Percentiles rank a stretch among this genome's conserved stretches.
These are phyloP conservation scores for Hypoxylon fuscum DNA, from an alignment of 495 filamentous ascomycete species.

Conservation along the genomic window DNA sequence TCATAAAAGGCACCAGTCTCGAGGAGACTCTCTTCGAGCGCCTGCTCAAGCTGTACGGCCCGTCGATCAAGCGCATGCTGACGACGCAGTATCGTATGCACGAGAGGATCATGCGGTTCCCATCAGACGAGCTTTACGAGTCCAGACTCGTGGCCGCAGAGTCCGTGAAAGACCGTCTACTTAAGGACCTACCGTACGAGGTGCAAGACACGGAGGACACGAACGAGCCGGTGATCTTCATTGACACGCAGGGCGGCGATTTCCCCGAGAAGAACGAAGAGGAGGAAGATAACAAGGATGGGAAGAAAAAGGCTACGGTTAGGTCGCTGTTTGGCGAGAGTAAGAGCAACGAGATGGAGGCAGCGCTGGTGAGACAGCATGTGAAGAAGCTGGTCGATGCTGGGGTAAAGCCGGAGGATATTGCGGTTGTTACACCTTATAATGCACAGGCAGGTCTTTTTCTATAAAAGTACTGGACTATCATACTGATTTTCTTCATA, in stretches of 20 bases:
- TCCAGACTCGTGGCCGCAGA: constrained; percentile 80
- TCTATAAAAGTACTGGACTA: no score
- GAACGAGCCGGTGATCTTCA: constrained; percentile 86
- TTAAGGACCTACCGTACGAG: constrained; percentile 80
- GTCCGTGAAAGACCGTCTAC: constrained; percentile 73
- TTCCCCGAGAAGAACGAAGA: constrained; percentile 66
- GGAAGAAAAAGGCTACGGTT: constrained; percentile 48
- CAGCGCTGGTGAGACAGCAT: constrained; percentile 78
- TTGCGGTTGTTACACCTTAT: constrained; percentile 95
- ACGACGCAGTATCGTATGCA: constrained; percentile 99
- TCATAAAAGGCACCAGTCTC: constrained; percentile 64
- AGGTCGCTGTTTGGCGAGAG: constrained; percentile 74
- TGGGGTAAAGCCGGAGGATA: constrained; percentile 79
- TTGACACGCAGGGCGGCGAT: constrained; percentile 94
- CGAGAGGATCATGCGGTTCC: constrained; percentile 91
- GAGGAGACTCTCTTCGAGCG: constrained; percentile 93
- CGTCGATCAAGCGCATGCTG: constrained; percentile 87
- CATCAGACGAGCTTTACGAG: constrained; percentile 88
- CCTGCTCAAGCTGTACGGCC: constrained; percentile 81
- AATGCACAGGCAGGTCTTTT: constrained; percentile 79
- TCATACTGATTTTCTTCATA: constrained; percentile 38
- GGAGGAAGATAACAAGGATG: constrained; percentile 36
- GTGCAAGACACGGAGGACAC: constrained; percentile 89
- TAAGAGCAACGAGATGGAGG: constrained; percentile 94
- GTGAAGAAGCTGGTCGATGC: constrained; percentile 77